These are phyloP conservation scores for Benincasa hispida DNA, from an alignment of 306 rosid species.

Conservation along the genomic window DNA sequence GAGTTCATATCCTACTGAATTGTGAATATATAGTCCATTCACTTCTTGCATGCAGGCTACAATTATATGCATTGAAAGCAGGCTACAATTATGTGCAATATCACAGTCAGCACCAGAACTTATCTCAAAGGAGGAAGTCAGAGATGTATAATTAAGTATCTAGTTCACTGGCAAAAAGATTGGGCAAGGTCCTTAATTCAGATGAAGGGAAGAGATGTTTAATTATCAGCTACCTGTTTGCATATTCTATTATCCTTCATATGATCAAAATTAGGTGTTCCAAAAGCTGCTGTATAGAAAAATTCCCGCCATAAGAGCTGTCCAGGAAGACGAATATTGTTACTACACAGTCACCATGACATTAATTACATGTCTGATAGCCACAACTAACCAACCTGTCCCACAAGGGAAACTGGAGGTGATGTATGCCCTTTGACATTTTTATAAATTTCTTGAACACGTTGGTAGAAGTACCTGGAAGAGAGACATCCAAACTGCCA, in stretches of 20 bases:
- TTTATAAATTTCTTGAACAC: constrained; percentile 54
- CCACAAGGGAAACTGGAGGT: constrained; percentile 82
- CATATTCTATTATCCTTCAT: constrained; percentile 77
- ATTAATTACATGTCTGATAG: not conserved
- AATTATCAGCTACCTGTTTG: constrained; percentile 52
- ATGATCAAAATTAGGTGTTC: constrained; percentile 79
- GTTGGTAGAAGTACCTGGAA: constrained; percentile 72
- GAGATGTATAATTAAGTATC: not conserved
- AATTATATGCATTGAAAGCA: not conserved
- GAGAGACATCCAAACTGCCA: constrained; percentile 94
- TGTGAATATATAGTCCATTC: not conserved
- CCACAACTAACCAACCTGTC: constrained; percentile 51
- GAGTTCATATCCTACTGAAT: not conserved
- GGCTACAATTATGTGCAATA: not conserved
- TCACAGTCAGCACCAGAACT: not conserved
- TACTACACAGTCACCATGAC: constrained; percentile 1
- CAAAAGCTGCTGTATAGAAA: constrained; percentile 83
- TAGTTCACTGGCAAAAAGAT: not conserved
- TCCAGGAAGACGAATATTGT: constrained; percentile 14
- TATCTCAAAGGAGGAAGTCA: not conserved
- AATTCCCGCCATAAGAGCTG: constrained; percentile 92
- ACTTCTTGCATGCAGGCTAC: not conserved
- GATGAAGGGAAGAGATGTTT: not conserved
- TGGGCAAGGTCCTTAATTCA: not conserved
- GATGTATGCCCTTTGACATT: constrained; percentile 50